Evolutionary conservation across 176 grass and related monocot species (phyloP), one percentile per base, ranked within the genome.

Genomic region (Chrysopogon serrulatus): DNA sequence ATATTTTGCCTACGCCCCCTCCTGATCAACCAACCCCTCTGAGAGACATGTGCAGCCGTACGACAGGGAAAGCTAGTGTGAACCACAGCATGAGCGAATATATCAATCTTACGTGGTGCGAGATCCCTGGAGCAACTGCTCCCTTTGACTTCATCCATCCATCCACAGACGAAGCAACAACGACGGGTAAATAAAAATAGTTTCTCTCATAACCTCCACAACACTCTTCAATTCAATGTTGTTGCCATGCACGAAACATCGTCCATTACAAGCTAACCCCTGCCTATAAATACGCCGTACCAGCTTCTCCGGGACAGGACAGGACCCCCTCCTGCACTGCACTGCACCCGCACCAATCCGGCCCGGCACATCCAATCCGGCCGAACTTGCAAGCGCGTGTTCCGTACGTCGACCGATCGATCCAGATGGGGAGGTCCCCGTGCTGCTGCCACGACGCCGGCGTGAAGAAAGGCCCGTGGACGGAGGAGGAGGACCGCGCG

Each of bases 401-500:
- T n/a, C n/a, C n/a, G n/a, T n/a, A n/a, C n/a, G n/a, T n/a, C 24
- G 57, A 17, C 19, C 53, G 0, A 32, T 47, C 13, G 44, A 32
- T 5, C 26, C 5, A 19, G 53, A 81, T 92, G 93, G 90, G 85
- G 75, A 95, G 83, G 76, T 77, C 93, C 2, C 93, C 93, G 79
- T 90, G 88, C 79, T 92, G 90, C 86, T 86, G 85, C 65, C 84
- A 90, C 31, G 84, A 86, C 78, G 64, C 81, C 2, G 75, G 62
- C 4, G 74, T 95, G 83, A 95, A 90, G 69, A 93, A 83, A 0
- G 91, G 85, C 27, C 88, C 91, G 18, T 93, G 91, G 91, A 90
- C 87, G 73, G 87, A 86, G 86, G 92, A 94, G 73, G 92, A 94
- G 85, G 92, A 94, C 65, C 82, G 61, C 51, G 26, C 76, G 36